Evolutionary conservation across 805 yeast genomes (phyloP).

Genomic region (Pichia nanzhaoensis): DNA sequence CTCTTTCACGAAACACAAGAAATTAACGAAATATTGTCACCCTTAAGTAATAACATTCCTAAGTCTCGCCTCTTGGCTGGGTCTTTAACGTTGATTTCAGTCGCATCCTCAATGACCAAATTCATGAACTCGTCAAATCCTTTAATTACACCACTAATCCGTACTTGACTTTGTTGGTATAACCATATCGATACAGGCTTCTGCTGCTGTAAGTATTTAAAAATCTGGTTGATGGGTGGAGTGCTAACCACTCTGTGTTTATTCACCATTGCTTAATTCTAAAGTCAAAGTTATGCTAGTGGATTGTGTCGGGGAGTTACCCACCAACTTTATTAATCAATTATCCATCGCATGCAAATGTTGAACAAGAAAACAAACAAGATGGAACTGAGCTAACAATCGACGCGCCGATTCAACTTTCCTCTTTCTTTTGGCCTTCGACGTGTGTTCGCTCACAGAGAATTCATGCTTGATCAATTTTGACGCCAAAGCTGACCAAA

Average conservation of each 20-base stretch:
- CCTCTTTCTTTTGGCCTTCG: no score
- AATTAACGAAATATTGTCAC: conserved; percentile 88
- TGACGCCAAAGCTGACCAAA: neutral
- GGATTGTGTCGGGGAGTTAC: no score
- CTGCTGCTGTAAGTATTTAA: conserved; percentile 80
- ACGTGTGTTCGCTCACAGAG: no score
- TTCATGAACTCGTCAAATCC: conserved; percentile 99
- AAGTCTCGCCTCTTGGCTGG: conserved; percentile 38
- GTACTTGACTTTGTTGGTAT: conserved; percentile 70
- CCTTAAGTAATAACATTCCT: conserved; percentile 79
- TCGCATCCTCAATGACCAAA: conserved; percentile 51
- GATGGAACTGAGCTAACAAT: neutral
- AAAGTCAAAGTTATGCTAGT: no score
- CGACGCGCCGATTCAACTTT: neutral
- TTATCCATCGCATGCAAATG: no score
- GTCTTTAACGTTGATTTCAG: conserved; percentile 52
- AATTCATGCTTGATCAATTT: no score
- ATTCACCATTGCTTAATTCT: conserved; percentile 30
- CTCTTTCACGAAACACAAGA: conserved; percentile 22
- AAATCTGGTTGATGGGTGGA: conserved; percentile 90
- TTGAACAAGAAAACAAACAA: neutral
- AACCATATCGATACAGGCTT: conserved; percentile 80
- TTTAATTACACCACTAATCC: conserved; percentile 75
- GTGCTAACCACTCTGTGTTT: conserved; percentile 48
- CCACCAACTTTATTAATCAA: no score